Evolutionary conservation across 2,329 filamentous ascomycete species (phyloP), one percentile per base, ranked within the genome.

Genomic region (Alternaria viburni): DNA sequence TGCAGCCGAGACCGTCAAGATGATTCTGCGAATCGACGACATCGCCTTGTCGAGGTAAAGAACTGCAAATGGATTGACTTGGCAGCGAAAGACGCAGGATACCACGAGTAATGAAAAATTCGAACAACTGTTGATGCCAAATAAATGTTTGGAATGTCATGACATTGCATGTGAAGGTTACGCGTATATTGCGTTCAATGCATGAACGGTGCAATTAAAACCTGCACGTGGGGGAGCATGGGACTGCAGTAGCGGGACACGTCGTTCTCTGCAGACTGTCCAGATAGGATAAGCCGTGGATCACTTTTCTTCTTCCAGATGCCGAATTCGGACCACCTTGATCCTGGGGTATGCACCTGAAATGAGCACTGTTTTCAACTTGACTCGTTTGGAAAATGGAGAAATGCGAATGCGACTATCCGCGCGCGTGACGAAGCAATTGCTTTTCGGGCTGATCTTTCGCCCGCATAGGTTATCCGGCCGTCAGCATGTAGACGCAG

Each of bases 1-100:
- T 81, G 96, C 96, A 28, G 94, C 95, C 8, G 96, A 99, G 87
- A 99, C 96, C 65, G 96, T 98, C 74, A 99, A 98, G 89, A 96
- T 97, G 93, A 90, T 91, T 77, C 83, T 91, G 77, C 85, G 89
- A 79, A 90, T 91, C 78, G 88, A 89, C 76, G 88, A 90, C 76
- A 89, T 90, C 80, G 87, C 87, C 56, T 78, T 90, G 74, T 79
- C 77, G 26, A 70, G 77, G 67, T 79, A 78, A 64, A 72, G 45
- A 13, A 12, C 41, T 11, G 17, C 36, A 46, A 44, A 25, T 36
- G n/a, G 21, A 5, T 23, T n/a, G 13, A 36, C 7, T 28, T 28
- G 19, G 26, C 17, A 15, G 21, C 32, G n/a, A 43, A 26, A 59
- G 52, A 51, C 54, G 46, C 30, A 65, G 46, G 59, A 66, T 65